phyloP scores from a whole-genome alignment of 352 stramenopile genomes.

The Phytophthora boehmeriae region DNA sequence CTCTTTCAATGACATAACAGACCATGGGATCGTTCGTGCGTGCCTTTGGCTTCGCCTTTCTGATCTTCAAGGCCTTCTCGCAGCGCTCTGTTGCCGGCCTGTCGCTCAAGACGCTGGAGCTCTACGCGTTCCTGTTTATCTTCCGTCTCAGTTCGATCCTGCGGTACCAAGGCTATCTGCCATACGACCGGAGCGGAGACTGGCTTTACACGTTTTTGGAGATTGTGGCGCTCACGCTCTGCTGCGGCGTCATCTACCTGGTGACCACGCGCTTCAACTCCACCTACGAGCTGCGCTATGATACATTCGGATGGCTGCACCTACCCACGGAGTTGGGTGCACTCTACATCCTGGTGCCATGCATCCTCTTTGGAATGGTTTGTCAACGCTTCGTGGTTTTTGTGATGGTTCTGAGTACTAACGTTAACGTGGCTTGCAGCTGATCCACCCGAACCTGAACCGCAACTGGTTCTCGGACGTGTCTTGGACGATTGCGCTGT shows the following conservation, averaged over 20 bases:
- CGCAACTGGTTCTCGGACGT: conserved; percentile 96
- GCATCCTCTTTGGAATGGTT: conserved; percentile 89
- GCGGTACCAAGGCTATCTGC: conserved; percentile 96
- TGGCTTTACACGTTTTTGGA: conserved; percentile 98
- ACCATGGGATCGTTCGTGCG: conserved; percentile 91
- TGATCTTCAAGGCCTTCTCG: conserved; percentile 96
- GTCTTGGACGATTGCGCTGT: conserved; percentile 98
- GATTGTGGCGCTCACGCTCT: conserved; percentile 90
- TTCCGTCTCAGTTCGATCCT: conserved; percentile 97
- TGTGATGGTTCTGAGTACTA: background rate
- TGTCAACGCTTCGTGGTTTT: conserved; percentile 1
- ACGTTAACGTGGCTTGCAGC: conserved; percentile 39
- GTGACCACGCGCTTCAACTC: conserved; percentile 93
- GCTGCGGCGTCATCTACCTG: conserved; percentile 90
- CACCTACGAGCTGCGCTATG: conserved; percentile 96
- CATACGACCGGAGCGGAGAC: conserved; percentile 94
- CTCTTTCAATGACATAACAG: conserved; percentile 35
- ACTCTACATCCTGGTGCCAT: conserved; percentile 87
- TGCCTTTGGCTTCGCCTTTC: conserved; percentile 91
- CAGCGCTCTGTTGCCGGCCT: conserved; percentile 91
- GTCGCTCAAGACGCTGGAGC: conserved; percentile 97
- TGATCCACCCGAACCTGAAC: conserved; percentile 97
- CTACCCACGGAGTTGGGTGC: conserved; percentile 83
- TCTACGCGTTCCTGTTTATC: conserved; percentile 97
- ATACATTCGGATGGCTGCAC: conserved; percentile 95